phyloP scores from a whole-genome alignment of 2,329 filamentous ascomycete species.

The Cladophialophora chaetospira region DNA sequence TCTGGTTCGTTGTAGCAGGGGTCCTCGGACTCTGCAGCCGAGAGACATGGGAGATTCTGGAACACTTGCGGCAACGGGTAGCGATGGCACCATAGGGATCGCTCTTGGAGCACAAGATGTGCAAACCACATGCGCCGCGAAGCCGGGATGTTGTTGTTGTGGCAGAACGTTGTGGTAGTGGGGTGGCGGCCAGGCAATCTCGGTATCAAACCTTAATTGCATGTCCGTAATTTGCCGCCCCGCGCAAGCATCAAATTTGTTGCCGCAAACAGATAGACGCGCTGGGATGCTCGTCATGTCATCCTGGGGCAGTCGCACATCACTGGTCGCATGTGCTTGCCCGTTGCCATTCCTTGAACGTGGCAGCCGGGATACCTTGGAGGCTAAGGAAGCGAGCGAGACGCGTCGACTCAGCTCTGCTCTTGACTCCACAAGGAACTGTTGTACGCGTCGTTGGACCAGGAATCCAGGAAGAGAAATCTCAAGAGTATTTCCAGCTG shows the following conservation, averaged over 20 bases:
- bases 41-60: background rate
- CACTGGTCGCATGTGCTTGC: background rate
- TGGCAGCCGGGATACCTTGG: background rate
- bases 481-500: background rate
- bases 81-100: slow-evolving; percentile 12
- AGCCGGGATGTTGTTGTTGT: background rate
- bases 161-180: slow-evolving; percentile 3
- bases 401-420: background rate
- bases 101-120: slow-evolving; percentile 15
- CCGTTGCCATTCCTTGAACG: slow-evolving; percentile 1
- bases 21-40: slow-evolving; percentile 4
- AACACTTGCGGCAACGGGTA: slow-evolving; percentile 1
- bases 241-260: slow-evolving; percentile 21
- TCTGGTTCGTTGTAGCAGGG: slow-evolving; percentile 16
- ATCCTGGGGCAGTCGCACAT: slow-evolving; percentile 9
- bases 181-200: slow-evolving; percentile 28
- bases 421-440: background rate
- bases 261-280: slow-evolving; percentile 20
- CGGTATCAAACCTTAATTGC: slow-evolving; percentile 30
- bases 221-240: slow-evolving; percentile 25
- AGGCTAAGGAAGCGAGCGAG: background rate
- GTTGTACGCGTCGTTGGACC: background rate
- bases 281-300: slow-evolving; percentile 3
- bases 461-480: background rate
- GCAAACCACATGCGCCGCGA: slow-evolving; percentile 6